A percentile compares a stretch with the other conserved stretches of the same genome.
These are phyloP conservation scores for Calycina marina DNA, from an alignment of 2,329 filamentous ascomycete genomes.

Conservation along the genomic window DNA sequence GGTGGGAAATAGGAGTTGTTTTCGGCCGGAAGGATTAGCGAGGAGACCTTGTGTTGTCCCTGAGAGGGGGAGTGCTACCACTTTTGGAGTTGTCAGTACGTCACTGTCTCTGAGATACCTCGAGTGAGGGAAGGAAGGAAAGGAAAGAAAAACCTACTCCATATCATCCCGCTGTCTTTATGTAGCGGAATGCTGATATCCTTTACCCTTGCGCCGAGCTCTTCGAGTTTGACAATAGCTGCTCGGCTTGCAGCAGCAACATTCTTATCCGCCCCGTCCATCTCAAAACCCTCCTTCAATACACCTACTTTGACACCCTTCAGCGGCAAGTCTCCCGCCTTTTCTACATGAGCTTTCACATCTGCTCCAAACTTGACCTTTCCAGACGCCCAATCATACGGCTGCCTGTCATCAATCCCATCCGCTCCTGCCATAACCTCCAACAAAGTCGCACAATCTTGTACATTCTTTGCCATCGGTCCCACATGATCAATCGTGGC, in stretches of 20 bases:
- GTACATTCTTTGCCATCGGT: slow-evolving; percentile 27
- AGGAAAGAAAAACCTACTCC: too few relatives aligned
- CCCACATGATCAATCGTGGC: slow-evolving; percentile 36
- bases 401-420: slow-evolving; percentile 31
- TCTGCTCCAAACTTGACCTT: too few relatives aligned
- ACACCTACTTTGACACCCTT: slow-evolving; percentile 28
- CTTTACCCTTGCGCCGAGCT: slow-evolving; percentile 33
- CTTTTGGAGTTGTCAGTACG: too few relatives aligned
- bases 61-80: too few relatives aligned
- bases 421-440: slow-evolving; percentile 34
- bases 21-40: too few relatives aligned
- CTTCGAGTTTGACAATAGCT: slow-evolving; percentile 27
- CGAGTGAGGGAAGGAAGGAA: too few relatives aligned
- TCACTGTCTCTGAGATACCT: too few relatives aligned
- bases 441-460: slow-evolving; percentile 28
- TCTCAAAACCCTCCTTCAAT: slow-evolving; percentile 29
- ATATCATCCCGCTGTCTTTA: slow-evolving; percentile 3
- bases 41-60: too few relatives aligned
- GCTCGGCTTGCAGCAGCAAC: slow-evolving; percentile 24
- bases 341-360: too few relatives aligned
- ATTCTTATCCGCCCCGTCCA: slow-evolving; percentile 27
- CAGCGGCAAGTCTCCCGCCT: too few relatives aligned
- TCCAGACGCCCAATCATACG: too few relatives aligned
- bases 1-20: too few relatives aligned
- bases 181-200: slow-evolving; percentile 36